Base-by-base conservation (phyloP, 2,329 filamentous ascomycete genomes). In the Epichloe bromicola region DNA sequence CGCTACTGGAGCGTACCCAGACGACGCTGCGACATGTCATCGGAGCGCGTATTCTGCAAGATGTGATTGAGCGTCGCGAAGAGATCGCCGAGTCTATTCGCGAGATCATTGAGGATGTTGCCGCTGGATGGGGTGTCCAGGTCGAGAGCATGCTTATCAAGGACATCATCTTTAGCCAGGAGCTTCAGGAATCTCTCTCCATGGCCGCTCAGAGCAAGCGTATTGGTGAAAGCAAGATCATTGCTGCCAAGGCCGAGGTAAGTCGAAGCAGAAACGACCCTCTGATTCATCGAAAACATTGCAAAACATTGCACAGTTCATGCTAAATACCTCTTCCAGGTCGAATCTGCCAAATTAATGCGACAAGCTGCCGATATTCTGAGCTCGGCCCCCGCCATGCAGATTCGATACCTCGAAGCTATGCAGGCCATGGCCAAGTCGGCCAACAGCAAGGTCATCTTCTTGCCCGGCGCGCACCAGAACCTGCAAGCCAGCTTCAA, bases 61-160 rank as follows among this genome's bases (percentile, higher is more conserved):
- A 98, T 62, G 91, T 98, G 42, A 97, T 98, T 61, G 93, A 98
- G 75, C 89, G 93, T 53, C 88, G 93, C 53, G 93, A 98, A 72
- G 93, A 98, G 71, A 86, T 98, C 59, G 93, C 93, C 1, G 84
- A 90, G 70, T 93, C 86, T 52, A 97, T 97, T 56, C 83, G 88
- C 56, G 91, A 96, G 70, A 97, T 97, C 61, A 97, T 98, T 60
- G 93, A 97, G 65, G 90, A 96, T 59, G 93, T 95, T 1, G 91
- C 93, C 5, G 74, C 80, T 11, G 88, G 88, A 54, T 98, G 93
- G 93, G 93, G 93, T 70, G 91, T 95, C 7, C 82, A 88, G 64
- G 93, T 97, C 53, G 93, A 97, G 76, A 90, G 85, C 63, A 98
- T 98, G 91, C 82, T 98, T 59, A 91, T 98, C 79, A 97, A 98